These are phyloP conservation scores for Kazachstania taianensis DNA, from an alignment of 805 yeast genomes.

Conservation along the genomic window DNA sequence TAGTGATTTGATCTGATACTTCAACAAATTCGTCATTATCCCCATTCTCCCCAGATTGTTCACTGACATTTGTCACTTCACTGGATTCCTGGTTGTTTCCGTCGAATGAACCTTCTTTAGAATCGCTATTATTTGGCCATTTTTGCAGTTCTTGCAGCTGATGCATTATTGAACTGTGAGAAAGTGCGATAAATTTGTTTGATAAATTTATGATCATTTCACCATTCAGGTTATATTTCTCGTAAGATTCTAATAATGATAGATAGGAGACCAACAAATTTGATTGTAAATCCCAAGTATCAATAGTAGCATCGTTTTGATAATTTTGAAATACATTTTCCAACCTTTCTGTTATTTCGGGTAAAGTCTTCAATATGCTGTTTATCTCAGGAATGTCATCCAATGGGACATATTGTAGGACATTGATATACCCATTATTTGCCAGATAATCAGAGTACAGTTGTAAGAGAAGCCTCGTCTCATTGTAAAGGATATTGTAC, in stretches of 20 bases:
- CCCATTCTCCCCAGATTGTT: not conserved
- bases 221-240: constrained; percentile 7
- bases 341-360: constrained; percentile 15
- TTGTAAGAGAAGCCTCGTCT: constrained; percentile 23
- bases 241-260: constrained; percentile 17
- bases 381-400: constrained; percentile 16
- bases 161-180: constrained; percentile 10
- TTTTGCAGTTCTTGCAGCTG: constrained; percentile 15
- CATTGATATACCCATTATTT: constrained; percentile 24
- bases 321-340: constrained; percentile 14
- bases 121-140: not conserved
- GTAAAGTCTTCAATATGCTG: constrained; percentile 9
- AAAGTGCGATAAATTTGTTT: constrained; percentile 11
- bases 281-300: constrained; percentile 27
- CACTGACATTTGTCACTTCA: constrained; percentile 5
- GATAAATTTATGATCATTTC: constrained; percentile 12
- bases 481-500: constrained; percentile 26
- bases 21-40: constrained; percentile 15
- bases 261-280: constrained; percentile 23
- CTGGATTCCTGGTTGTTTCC: constrained; percentile 13
- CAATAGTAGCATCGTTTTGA: constrained; percentile 7
- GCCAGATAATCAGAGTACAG: constrained; percentile 23
- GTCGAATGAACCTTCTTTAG: constrained; percentile 4
- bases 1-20: constrained; percentile 21
- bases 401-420: constrained; percentile 21